Conservation (phyloP, 441 rosid species). For the Pelargonium citronellum region DNA sequence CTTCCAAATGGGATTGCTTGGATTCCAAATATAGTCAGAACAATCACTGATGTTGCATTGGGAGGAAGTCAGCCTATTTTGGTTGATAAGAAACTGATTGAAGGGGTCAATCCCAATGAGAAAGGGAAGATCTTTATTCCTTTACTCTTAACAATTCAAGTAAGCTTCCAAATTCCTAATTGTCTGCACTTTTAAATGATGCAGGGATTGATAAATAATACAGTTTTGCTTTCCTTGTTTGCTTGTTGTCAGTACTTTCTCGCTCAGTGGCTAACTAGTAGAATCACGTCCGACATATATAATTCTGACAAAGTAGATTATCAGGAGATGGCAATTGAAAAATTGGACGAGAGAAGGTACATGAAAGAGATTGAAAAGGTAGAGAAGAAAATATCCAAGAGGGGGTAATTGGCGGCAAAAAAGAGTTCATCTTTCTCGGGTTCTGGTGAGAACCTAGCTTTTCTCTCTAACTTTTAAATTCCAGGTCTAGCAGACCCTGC, state of each 20-base stretch:
- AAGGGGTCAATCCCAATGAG: constrained; percentile 52
- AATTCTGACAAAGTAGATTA: neutral
- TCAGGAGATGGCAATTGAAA: constrained; percentile 2
- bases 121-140: constrained; percentile 43
- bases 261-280: neutral
- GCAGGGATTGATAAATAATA: too few species aligned
- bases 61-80: constrained; percentile 41
- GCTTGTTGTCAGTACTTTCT: constrained; percentile 2
- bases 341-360: constrained; percentile 1
- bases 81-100: constrained; percentile 76
- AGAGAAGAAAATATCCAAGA: neutral
- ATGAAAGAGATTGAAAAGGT: neutral
- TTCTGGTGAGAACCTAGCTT: neutral
- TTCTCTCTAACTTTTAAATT: too few species aligned
- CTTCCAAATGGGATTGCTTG: constrained; percentile 75
- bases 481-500: too few species aligned
- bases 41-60: constrained; percentile 59
- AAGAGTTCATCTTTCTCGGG: neutral
- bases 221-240: neutral
- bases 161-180: constrained; percentile 23
- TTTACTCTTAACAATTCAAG: constrained; percentile 38
- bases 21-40: constrained; percentile 72
- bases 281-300: neutral
- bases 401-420: neutral
- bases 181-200: too few species aligned